Base-by-base conservation (phyloP, 306 rosid species). In the Potentilla sterilis region DNA sequence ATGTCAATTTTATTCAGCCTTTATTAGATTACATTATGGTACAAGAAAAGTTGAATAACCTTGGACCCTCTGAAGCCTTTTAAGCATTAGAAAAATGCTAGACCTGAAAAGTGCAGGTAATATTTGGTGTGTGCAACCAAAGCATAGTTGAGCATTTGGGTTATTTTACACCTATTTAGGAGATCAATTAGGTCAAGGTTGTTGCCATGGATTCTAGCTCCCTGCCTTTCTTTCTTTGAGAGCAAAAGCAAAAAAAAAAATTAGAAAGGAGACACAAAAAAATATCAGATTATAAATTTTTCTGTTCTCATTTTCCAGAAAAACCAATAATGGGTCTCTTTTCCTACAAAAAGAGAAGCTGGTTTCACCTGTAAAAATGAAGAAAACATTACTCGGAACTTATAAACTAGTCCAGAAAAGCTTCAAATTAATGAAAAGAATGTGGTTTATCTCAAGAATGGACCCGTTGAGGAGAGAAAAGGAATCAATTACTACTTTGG, bases 401-500 rank as follows among this genome's bases (percentile, higher is more conserved):
- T 54, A 44, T n/a, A 54, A 49, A 64, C 0, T 48, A 38, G 70
- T 28, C 15, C 40, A 40, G n/a, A 6, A 77, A 44, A 46, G 40
- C 48, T 19, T 54, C 44, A 40, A 49, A 41, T 51, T 7, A 18
- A n/a, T 22, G 16, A 37, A 22, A 18, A 62, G 37, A 11, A 0
- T 13, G 13, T 40, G 18, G 38, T 35, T 24, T 69, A 75, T 47
- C 48, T 62, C 52, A 37, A 55, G 18, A 41, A 48, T 61, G 77
- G 80, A 67, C 72, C 75, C 49, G 58, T 34, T 70, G 76, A 65
- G 51, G 28, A 78, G 66, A 49, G 21, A 61, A 47, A 68, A 37
- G 71, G 77, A 77, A 86, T 86, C 74, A 43, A 75, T 21, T 38
- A 70, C 84, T 85, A 70, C 84, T 85, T 85, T 80, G 78, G 75